Evolutionary conservation across 1,284 basidiomycete species (phyloP).

Genomic region (Anthracocystis setariae): DNA sequence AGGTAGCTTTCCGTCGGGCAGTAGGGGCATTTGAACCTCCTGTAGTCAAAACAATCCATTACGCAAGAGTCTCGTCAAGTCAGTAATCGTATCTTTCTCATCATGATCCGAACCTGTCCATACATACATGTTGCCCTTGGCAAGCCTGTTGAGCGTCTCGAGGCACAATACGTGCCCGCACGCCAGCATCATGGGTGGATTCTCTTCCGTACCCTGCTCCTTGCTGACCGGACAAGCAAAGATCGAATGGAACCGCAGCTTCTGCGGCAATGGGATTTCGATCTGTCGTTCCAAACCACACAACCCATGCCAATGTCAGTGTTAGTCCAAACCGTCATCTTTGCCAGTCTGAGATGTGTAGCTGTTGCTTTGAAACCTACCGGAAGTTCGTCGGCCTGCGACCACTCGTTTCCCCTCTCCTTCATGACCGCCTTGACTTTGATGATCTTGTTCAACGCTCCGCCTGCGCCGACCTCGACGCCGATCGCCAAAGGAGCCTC

Average conservation of each 20-base stretch:
- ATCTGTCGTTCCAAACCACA: constrained; percentile 73
- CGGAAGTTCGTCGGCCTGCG: constrained; percentile 86
- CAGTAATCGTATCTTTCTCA: background rate
- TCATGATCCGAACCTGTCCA: too few species aligned
- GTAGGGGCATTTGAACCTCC: constrained; percentile 64
- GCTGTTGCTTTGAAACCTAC: constrained; percentile 70
- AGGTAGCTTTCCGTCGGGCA: constrained; percentile 61
- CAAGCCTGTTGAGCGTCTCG: constrained; percentile 55
- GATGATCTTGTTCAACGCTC: constrained; percentile 86
- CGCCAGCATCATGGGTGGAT: constrained; percentile 96
- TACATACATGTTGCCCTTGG: constrained; percentile 80
- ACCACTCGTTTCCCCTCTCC: constrained; percentile 89
- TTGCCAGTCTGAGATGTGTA: background rate
- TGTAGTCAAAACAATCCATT: background rate
- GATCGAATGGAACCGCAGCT: constrained; percentile 88
- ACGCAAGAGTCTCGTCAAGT: background rate
- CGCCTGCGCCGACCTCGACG: constrained; percentile 88
- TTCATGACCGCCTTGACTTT: constrained; percentile 92
- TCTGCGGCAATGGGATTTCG: constrained; percentile 84
- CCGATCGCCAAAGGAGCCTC: constrained; percentile 86
- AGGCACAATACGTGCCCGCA: constrained; percentile 78
- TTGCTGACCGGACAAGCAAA: constrained; percentile 98
- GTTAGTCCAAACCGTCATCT: constrained; percentile 1
- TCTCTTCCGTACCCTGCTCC: constrained; percentile 89
- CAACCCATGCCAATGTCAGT: background rate